phyloP scores from a whole-genome alignment of 73 alveolate genomes.

The Paramecium caudatum region DNA sequence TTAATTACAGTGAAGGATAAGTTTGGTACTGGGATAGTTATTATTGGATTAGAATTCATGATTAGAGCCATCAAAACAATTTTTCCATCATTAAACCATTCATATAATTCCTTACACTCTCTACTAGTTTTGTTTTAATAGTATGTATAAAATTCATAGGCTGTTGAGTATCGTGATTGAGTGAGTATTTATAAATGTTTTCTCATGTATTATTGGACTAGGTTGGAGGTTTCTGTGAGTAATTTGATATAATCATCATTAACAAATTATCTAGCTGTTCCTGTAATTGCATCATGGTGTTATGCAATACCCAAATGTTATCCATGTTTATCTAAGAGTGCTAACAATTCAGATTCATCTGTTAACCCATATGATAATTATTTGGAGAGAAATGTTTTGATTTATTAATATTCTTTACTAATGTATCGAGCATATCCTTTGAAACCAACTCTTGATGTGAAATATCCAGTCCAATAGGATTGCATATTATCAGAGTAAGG shows the following conservation, averaged over 20 bases:
- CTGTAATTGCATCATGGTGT: constrained; percentile 95
- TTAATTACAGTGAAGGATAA: background rate
- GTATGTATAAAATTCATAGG: background rate
- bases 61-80: background rate
- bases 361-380: background rate
- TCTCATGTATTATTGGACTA: constrained; percentile 2
- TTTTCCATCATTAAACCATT: background rate
- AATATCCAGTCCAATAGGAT: constrained; percentile 98
- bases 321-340: constrained; percentile 51
- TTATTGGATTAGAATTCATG: background rate
- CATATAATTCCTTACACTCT: background rate
- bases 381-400: constrained; percentile 53
- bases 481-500: constrained; percentile 84
- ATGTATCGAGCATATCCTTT: constrained; percentile 86
- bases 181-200: background rate
- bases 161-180: background rate
- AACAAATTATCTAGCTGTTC: constrained; percentile 90
- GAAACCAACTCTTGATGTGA: constrained; percentile 89
- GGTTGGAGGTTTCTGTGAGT: constrained; percentile 1
- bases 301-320: constrained; percentile 77
- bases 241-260: constrained; percentile 82
- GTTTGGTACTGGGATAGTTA: constrained; percentile 4
- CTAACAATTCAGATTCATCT: constrained; percentile 53
- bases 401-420: constrained; percentile 68
- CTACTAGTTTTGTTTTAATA: constrained; percentile 48